These are phyloP conservation scores for barley (Hordeum vulgare) DNA, from an alignment of 176 grass and related monocot species.

Conservation along the genomic window DNA sequence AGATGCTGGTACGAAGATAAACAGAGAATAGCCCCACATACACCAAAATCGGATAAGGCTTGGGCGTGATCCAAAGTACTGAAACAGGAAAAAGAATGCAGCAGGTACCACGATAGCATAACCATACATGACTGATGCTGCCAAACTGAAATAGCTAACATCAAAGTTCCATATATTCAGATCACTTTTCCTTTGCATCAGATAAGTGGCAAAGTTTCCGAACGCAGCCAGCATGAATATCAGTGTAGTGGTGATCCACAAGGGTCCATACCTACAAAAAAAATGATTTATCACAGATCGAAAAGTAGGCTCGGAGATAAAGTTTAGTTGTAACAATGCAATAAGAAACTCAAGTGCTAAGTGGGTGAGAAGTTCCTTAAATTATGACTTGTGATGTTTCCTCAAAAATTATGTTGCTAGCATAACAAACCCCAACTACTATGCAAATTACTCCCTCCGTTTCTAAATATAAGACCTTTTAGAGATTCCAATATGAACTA, in stretches of 20 bases:
- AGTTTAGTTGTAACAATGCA: not conserved
- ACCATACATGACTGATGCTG: conserved; percentile 87
- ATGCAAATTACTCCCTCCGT: no score
- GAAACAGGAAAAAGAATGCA: conserved; percentile 84
- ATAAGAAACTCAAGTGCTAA: not conserved
- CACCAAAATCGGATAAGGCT: conserved; percentile 89
- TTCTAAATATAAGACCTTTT: no score
- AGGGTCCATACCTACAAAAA: conserved; percentile 64
- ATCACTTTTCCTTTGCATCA: conserved; percentile 67
- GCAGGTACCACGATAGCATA: conserved; percentile 67
- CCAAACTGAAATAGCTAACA: conserved; percentile 84
- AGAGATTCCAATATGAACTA: no score
- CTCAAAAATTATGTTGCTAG: not conserved
- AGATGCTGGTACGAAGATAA: conserved; percentile 83
- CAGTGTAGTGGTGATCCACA: conserved; percentile 93
- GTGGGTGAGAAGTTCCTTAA: not conserved
- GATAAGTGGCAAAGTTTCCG: conserved; percentile 79
- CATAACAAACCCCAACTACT: not conserved
- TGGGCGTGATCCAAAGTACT: conserved; percentile 71
- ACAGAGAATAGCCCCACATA: conserved; percentile 96
- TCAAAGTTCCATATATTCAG: conserved; percentile 76
- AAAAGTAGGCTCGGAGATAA: not conserved
- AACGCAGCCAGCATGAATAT: conserved; percentile 78
- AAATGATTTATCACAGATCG: not conserved
- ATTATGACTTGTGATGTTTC: not conserved